Evolutionary conservation across 1,284 basidiomycete genomes (phyloP), one percentile per base, ranked within the genome.

Genomic region (Tilletia indica): DNA sequence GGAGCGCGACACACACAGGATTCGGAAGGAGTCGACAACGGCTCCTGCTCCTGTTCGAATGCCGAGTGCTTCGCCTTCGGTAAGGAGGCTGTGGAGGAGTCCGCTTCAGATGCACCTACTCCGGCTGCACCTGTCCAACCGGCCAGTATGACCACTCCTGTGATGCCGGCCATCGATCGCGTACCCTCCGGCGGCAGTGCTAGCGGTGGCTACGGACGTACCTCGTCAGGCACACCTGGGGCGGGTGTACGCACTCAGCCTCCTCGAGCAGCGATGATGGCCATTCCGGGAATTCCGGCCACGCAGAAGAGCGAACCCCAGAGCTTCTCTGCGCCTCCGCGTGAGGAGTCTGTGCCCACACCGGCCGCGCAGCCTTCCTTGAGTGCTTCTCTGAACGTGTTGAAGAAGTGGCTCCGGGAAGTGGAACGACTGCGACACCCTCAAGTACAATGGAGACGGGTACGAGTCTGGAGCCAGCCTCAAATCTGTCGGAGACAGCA

Each of bases 181-280:
- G 34, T 19, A n/a, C 61, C 31, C 16, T 39, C 36, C 2, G 31
- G 12, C 34, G 14, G 34, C 61, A 38, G 16, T 39, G 61, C 8
- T 8, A 42, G 61, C 61, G 36, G 36, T 47, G 45, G 47, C 34
- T n/a, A 19, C 34, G 42, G 42, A 9, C 42, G 42, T 14, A 45
- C 42, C 14, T 45, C 42, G 14, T 45, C 42, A 14, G 42, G 42
- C 14, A 45, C 42, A 14, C 42, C 42, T 45, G 42, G 42, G 0
- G 42, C 42, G 6, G 34, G 61, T 64, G 61, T 64, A 16, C 61
- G 61, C 63, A 74, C 72, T 58, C 80, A 82, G 64, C 80, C 80
- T 2, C 74, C 68, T 3, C 68, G 79, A 42, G 76, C 79, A 11
- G 68, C 76, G 3, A 82, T 82, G 80, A 82, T 82, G 80, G 74